phyloP scores from a whole-genome alignment of 768 basidiomycete species.

The Lactarius sp. region DNA sequence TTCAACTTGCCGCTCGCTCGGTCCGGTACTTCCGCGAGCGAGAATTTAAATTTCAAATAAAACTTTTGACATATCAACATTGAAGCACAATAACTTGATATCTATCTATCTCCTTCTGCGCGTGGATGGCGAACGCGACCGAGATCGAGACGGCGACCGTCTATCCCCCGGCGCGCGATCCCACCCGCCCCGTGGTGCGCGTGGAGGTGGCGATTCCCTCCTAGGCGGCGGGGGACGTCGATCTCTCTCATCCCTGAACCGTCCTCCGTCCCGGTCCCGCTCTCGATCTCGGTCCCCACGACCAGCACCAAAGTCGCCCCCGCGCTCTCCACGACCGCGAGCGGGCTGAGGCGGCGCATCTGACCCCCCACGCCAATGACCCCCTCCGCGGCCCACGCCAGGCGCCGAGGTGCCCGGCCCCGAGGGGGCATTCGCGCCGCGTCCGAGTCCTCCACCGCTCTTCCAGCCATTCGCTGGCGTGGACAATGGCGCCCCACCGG shows the following conservation, averaged over 20 bases:
- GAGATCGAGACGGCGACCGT: conserved; percentile 35
- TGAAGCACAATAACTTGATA: too few species aligned
- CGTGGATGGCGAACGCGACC: conserved; percentile 42
- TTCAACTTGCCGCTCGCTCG: not conserved
- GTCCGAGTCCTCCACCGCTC: conserved; percentile 30
- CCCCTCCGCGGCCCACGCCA: conserved; percentile 49
- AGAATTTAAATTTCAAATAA: conserved; percentile 7
- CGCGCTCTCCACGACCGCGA: conserved; percentile 40
- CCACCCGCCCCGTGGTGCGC: conserved; percentile 35
- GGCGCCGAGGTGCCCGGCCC: conserved; percentile 33
- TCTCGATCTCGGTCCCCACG: conserved; percentile 27
- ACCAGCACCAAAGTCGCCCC: conserved; percentile 37
- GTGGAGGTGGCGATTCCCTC: conserved; percentile 42
- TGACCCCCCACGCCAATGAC: conserved; percentile 74
- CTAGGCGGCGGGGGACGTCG: conserved; percentile 38
- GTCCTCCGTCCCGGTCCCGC: conserved; percentile 31
- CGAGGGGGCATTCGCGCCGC: conserved; percentile 46
- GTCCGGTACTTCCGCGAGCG: conserved; percentile 9
- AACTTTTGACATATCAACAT: not conserved
- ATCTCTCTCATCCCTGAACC: conserved; percentile 49
- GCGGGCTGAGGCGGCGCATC: conserved; percentile 39
- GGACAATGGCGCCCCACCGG: conserved; percentile 36
- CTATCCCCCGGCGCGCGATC: conserved; percentile 33
- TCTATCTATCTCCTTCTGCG: conserved; percentile 26
- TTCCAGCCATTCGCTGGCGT: conserved; percentile 35